These are phyloP conservation scores for Acanthamoeba triangularis DNA, from an alignment of 208 protist genomes.

Conservation along the genomic window DNA sequence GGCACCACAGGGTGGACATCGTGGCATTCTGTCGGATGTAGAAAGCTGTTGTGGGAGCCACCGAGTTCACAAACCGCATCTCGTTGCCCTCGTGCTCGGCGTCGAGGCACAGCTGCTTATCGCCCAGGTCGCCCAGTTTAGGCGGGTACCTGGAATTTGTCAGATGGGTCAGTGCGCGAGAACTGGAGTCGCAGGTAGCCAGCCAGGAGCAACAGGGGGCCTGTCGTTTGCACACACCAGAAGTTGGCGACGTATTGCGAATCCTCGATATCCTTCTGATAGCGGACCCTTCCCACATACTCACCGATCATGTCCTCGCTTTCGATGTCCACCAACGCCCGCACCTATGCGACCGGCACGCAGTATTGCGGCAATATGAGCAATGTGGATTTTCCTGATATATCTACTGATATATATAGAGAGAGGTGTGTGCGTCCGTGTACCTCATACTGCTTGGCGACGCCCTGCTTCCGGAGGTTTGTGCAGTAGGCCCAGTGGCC, in stretches of 20 bases:
- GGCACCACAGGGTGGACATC: constrained; percentile 48
- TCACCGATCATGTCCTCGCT: constrained; percentile 47
- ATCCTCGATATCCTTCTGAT: constrained; percentile 17
- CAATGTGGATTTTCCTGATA: too few relatives aligned
- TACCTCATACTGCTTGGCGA: constrained; percentile 34
- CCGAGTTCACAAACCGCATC: constrained; percentile 58
- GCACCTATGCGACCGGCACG: neutral
- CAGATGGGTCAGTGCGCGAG: too few relatives aligned
- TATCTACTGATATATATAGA: too few relatives aligned
- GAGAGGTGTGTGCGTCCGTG: neutral
- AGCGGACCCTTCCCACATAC: constrained; percentile 47
- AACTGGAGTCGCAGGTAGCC: neutral
- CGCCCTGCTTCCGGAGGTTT: neutral
- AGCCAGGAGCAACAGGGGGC: neutral
- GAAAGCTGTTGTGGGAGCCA: constrained; percentile 63
- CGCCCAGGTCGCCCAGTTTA: neutral
- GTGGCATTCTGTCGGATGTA: constrained; percentile 71
- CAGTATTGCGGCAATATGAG: too few relatives aligned
- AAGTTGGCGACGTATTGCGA: constrained; percentile 70
- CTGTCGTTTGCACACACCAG: neutral
- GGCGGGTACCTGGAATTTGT: constrained; percentile 19
- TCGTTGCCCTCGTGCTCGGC: constrained; percentile 63
- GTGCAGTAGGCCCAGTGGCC: constrained; percentile 54
- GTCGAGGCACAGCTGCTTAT: constrained; percentile 52
- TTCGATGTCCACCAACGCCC: constrained; percentile 16